Conservation (phyloP, 176 grass and related monocot genomes). For the Oryza brachyantha region DNA sequence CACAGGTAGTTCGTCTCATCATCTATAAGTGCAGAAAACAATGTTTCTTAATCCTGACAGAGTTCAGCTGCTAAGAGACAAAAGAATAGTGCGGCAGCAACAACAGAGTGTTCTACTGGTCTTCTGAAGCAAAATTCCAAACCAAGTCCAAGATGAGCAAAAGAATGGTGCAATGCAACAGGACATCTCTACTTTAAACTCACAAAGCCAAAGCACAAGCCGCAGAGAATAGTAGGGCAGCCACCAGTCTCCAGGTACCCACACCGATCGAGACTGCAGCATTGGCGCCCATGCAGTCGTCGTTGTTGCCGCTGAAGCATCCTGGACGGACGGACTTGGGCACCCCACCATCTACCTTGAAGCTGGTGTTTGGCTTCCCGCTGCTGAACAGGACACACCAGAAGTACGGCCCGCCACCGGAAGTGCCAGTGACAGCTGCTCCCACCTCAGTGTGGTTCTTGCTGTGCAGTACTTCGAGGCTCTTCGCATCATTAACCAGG, state of each 20-base stretch:
- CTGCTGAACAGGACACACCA: conserved; percentile 87
- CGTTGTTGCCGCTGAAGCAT: conserved; percentile 81
- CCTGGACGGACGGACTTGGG: conserved; percentile 60
- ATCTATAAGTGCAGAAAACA: conserved; percentile 17
- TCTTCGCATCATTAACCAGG: conserved; percentile 49
- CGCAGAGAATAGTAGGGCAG: conserved; percentile 12
- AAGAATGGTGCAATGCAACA: conserved; percentile 30
- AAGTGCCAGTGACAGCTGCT: conserved; percentile 61
- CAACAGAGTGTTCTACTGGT: conserved; percentile 13
- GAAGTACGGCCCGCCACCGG: conserved; percentile 62
- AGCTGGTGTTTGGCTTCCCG: conserved; percentile 65
- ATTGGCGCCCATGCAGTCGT: conserved; percentile 55
- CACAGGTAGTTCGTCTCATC: neutral
- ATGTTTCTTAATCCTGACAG: neutral
- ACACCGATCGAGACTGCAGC: neutral
- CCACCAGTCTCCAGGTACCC: conserved; percentile 18
- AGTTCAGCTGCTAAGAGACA: conserved; percentile 30
- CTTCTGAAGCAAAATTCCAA: conserved; percentile 43
- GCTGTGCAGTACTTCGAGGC: conserved; percentile 55
- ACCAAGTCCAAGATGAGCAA: conserved; percentile 9
- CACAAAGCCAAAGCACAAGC: conserved; percentile 46
- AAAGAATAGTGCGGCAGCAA: conserved; percentile 34
- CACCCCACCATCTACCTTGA: conserved; percentile 67
- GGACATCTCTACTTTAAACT: conserved; percentile 14
- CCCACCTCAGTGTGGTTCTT: conserved; percentile 84